Evolutionary conservation across 768 basidiomycete genomes (phyloP), one percentile per base, ranked within the genome.

Genomic region (Mycena latifolia): DNA sequence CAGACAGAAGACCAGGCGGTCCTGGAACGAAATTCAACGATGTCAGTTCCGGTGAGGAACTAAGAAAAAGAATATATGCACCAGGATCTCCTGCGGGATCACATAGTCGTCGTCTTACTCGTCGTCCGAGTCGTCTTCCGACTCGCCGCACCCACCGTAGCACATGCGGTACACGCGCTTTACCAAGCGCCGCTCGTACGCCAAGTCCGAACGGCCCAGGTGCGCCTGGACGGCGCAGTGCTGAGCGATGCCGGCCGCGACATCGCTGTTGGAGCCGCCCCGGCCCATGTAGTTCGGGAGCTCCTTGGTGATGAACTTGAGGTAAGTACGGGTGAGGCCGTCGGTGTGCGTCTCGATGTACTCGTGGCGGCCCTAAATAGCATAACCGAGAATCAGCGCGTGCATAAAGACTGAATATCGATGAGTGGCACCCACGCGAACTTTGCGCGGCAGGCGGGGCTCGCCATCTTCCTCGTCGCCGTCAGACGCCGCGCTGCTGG

Each of bases 51-150:
- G 15, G 0, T 3, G 22, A 14, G 20, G 18, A 14, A 27, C 11
- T 24, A 8, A 28, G 27, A 28, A n/a, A 27, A 35, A 29, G 24
- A 3, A 22, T n/a, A 22, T 29, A 31, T 24, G 24, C 27, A 65
- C 56, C 50, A 1, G 1, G 20, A 65, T 27, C 11, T 53, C 63
- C 51, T 58, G 33, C 10, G 56, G 63, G 25, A 65, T 31, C 51
- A 39, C 56, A 59, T 65, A 65, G n/a, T 56, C 47, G 61, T 63
- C 62, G 55, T 57, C 62, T 24, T 31, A 56, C 43, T 63, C 62
- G 39, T 63, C 62, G 51, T 65, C 63, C 41, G 55, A 56, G 55
- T 63, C 55, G 1, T 41, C 55, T 20, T 51, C 55, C 20, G 41
- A 58, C 43, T 65, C 63, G 25, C 63, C 48, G 15, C 63, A 64